Evolutionary conservation across 305 asterid species (phyloP), one percentile per base, ranked within the genome.

Genomic region (Fraxinus xanthoxyloides): DNA sequence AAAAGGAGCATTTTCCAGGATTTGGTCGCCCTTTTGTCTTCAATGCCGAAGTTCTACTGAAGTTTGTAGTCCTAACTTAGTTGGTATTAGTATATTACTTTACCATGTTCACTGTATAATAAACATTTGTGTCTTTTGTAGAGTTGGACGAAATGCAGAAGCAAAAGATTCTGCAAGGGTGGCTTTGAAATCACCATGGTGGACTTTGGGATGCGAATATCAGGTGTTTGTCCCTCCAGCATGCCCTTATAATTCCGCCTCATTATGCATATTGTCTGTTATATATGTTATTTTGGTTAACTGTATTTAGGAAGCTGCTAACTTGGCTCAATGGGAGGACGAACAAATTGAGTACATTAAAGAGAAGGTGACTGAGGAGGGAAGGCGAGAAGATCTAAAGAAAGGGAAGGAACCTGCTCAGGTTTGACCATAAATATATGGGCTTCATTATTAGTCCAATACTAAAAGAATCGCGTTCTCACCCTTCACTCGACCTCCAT

Each of bases 171-270:
- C 95, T 80, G 99, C 99, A 36, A 90, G 99, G 85, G 98, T 87
- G 63, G 99, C 98, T 82, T 88, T 96, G 61, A 96, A 96, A 91
- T 94, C 98, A 72, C 98, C 99, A 38, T 94, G 98, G 98, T 94
- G 99, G 99, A 94, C 99, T 36, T 83, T 96, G 73, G 98, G 99
- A 69, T 93, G 98, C 86, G 85, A 89, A 81, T 96, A 96, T 82
- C 94, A 96, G 92, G 99, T 93, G 75, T 12, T 35, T 43, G 17
- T 48, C 78, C 73, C 21, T 70, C 46, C 48, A 72, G 67, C 83
- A 73, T 2, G 84, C 72, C 28, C 31, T 36, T 31, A 70, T 12
- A 31, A 74, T 46, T 81, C 51, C 7, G 48, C 48, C 51, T 24
- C 31, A 51, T 76, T 72, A 48, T 74, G 81, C 69, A 38, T 75